Evolutionary conservation across 148 eudicot species (phyloP), one percentile per base, ranked within the genome.

Genomic region (Cornus suecica): DNA sequence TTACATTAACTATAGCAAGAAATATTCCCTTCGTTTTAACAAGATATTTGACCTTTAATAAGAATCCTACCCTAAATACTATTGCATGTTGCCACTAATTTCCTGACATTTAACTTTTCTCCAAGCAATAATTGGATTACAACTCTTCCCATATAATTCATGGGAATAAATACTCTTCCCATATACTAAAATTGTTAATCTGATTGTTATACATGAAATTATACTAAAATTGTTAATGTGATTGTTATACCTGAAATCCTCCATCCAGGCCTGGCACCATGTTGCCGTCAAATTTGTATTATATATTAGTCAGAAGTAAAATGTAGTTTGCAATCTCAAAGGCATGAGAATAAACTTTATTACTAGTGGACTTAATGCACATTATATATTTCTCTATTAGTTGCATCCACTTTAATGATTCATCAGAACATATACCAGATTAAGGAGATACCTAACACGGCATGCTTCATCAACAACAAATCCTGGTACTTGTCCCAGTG

Each of bases 401-500:
- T 41, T 65, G 58, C 58, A 52, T 69, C 37, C 25, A 69, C 31
- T 63, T 30, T 45, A 63, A 28, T 29, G n/a, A 78, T 16, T 8
- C 24, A 32, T 16, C 54, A 24, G 15, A 51, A 65, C 8, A 10
- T 16, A 10, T 11, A 34, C 61, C 60, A 66, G 34, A 62, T 28
- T 54, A 80, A 73, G 71, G 80, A 75, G 69, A 77, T 84, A 93
- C 99, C 99, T 96, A 74, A 95, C 97, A 68, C 99, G 93, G 73
- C 93, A 98, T 71, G 99, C 99, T 88, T 95, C 99, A 85, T 95
- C 99, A 78, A 95, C 90, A 80, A 91, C 92, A 85, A 95, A 95
- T 67, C 98, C 93, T n/a, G 98, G 94, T 75, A 96, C 77, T 63
- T 80, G 92, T 52, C 99, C 99, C 99, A 93, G 94, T 73, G 51